These are phyloP conservation scores for Aspergillus sp. DNA, from an alignment of 2,329 filamentous ascomycete species.

Conservation along the genomic window DNA sequence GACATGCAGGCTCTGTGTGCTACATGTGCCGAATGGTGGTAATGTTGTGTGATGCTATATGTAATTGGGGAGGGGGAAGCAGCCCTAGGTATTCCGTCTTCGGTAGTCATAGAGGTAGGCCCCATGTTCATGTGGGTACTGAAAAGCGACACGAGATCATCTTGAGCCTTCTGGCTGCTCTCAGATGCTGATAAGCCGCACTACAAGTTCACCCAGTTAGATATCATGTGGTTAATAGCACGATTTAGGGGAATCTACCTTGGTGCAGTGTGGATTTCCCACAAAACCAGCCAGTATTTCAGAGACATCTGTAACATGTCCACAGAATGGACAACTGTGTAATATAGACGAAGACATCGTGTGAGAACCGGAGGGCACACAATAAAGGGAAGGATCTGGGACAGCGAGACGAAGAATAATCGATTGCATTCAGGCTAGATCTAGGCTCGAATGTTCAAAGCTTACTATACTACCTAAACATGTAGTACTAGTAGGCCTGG, in stretches of 20 bases:
- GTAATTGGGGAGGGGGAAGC: conserved; percentile 50
- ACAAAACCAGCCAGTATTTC: conserved; percentile 35
- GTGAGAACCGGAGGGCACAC: neutral
- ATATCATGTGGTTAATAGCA: conserved; percentile 19
- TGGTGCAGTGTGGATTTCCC: conserved; percentile 39
- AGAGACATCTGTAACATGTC: conserved; percentile 38
- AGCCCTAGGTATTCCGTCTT: conserved; percentile 32
- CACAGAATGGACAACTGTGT: conserved; percentile 41
- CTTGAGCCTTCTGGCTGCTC: conserved; percentile 64
- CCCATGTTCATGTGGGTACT: conserved; percentile 69
- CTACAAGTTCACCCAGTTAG: conserved; percentile 29
- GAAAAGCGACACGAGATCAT: conserved; percentile 81
- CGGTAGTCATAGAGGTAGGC: conserved; percentile 28
- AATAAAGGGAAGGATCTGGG: neutral
- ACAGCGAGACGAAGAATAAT: neutral
- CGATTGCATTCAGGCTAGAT: neutral
- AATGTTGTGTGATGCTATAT: conserved; percentile 79
- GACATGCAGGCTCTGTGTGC: conserved; percentile 47
- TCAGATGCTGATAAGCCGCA: conserved; percentile 44
- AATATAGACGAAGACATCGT: conserved; percentile 39
- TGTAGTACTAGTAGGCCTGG: neutral
- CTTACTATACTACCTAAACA: neutral
- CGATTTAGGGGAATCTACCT: conserved; percentile 33
- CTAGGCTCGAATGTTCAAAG: neutral
- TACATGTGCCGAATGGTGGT: conserved; percentile 75